Evolutionary conservation across 2,329 filamentous ascomycete genomes (phyloP).

Genomic region (Diaporthe citri): DNA sequence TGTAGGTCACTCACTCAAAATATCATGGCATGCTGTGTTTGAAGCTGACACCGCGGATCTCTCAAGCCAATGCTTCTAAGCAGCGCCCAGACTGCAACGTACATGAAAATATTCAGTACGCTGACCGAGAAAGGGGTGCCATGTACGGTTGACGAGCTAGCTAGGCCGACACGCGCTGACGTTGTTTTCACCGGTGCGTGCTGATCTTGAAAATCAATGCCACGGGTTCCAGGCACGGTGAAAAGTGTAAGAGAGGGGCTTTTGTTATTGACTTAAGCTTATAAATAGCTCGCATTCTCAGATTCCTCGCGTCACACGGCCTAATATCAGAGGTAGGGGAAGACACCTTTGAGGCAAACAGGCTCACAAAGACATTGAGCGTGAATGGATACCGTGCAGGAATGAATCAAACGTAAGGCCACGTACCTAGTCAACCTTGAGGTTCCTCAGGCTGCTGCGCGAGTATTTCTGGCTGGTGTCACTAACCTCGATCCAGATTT

Average conservation of each 20-base stretch:
- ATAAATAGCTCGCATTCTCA: constrained; percentile 34
- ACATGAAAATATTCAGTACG: constrained; percentile 33
- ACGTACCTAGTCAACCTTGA: neutral
- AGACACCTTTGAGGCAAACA: constrained; percentile 35
- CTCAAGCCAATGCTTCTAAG: constrained; percentile 32
- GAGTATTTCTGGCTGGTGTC: too few species aligned
- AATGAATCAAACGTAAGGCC: constrained; percentile 24
- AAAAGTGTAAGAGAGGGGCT: neutral
- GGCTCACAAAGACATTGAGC: constrained; percentile 24
- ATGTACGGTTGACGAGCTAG: constrained; percentile 17
- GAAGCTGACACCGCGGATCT: neutral
- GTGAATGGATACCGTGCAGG: constrained; percentile 18
- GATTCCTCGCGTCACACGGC: constrained; percentile 29
- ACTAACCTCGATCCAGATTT: neutral
- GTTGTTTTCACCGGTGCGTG: constrained; percentile 8
- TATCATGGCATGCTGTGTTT: neutral
- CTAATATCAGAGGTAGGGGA: constrained; percentile 23
- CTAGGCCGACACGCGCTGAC: constrained; percentile 7
- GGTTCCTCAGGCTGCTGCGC: neutral
- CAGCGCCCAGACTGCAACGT: constrained; percentile 20
- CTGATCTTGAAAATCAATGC: neutral
- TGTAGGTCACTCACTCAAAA: neutral
- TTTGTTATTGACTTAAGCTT: neutral
- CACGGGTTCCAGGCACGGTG: too few species aligned
- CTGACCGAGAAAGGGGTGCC: constrained; percentile 13